Percentiles rank a stretch among this genome's conserved stretches.
Conservation (phyloP, 495 filamentous ascomycete genomes). For the Mytilinidion resinicola region DNA sequence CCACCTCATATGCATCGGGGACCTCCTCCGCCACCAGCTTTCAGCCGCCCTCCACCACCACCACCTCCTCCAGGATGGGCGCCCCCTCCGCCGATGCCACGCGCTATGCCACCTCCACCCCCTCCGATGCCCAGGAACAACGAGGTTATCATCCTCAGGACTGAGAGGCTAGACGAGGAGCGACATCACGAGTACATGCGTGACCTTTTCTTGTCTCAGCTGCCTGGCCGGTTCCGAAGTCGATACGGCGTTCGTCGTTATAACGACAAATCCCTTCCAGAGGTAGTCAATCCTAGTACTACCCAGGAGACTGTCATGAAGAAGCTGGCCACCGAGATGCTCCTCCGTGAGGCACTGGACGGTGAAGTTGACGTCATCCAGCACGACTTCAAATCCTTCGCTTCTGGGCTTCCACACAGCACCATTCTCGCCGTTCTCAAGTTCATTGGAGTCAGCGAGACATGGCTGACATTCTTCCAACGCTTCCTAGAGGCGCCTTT, state of each 20-base stretch:
- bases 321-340: conserved; percentile 12
- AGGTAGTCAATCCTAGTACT: neutral
- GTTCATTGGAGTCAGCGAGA: conserved; percentile 20
- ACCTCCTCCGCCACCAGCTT: neutral
- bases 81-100: conserved; percentile 5
- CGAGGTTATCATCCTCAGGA: neutral
- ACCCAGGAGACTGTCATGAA: conserved; percentile 10
- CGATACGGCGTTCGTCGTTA: neutral
- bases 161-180: conserved; percentile 9
- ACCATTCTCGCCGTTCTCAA: conserved; percentile 20
- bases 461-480: conserved; percentile 20
- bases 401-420: conserved; percentile 16
- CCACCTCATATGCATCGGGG: neutral
- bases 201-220: conserved; percentile 16
- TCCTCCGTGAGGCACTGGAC: conserved; percentile 7
- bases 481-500: conserved; percentile 17
- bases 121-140: neutral
- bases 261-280: neutral
- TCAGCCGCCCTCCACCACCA: neutral
- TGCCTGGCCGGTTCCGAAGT: conserved; percentile 5
- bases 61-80: conserved; percentile 1
- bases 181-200: conserved; percentile 7
- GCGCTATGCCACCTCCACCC: conserved; percentile 1
- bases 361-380: conserved; percentile 3
- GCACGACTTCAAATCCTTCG: conserved; percentile 10